Base-by-base conservation (phyloP, 1,284 basidiomycete species). In the Pascua sp. region DNA sequence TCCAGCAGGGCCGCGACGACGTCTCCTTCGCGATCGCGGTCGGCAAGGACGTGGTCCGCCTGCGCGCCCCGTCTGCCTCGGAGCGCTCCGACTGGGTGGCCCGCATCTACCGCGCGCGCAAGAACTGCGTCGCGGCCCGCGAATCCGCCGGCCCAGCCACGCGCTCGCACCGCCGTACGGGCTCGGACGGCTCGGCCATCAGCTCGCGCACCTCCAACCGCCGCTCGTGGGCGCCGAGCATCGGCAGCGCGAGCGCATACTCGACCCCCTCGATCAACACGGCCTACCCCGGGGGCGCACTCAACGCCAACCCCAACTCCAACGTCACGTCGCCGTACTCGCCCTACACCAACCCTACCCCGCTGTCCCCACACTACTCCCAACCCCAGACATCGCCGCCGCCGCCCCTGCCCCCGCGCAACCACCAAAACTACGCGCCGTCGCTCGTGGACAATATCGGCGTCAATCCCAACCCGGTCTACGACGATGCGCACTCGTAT, bases 1-100 rank as follows among this genome's bases (percentile, higher is more conserved):
- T 66, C n/a, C 32, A 49, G 49, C 36, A 67, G 85, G 87, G 88
- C 48, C 56, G 65, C 42, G 71, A 73, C 46, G 88, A 89, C 57
- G 70, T 80, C 1, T 76, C 81, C 1, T 86, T 92, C 78, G 82
- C 85, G 56, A 72, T 91, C 3, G 43, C 43, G 5, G 17, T 62
- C 8, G 42, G 56, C 17, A 44, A 43, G 17, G 55, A 62, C 42
- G 45, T 39, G 38, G 39, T 59, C 10, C 60, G 60, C 46, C 52
- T 62, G 42, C 51, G 49, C 12, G 57, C 60, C 40, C 57, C 55
- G 3, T 39, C 12, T 46, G 62, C 49, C 50, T 58, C 17, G 45
- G 56, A 54, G 36, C 58, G 49, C 38, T 40, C 39, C 38, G 64
- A 58, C 53, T 66, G 11, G 75, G 80, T 67, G 42, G 44, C 49